A percentile compares a stretch with the other conserved stretches of the same genome.
Evolutionary conservation across 2,329 filamentous ascomycete genomes (phyloP).

Genomic region (Alternaria alternata): DNA sequence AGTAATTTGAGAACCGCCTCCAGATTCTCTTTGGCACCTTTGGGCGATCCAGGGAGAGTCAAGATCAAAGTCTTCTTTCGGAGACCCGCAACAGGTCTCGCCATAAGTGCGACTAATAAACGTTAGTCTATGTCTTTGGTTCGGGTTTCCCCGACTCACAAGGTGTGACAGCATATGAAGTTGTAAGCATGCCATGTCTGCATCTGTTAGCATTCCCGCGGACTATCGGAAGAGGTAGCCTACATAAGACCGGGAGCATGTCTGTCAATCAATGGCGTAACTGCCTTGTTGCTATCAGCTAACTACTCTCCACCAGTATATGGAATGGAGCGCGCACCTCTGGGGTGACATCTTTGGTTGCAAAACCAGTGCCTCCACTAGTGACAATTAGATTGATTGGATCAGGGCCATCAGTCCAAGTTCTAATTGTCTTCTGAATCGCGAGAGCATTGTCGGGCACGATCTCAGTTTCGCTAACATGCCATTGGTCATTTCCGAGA

Average conservation of each 20-base stretch:
- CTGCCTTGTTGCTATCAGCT: conserved; percentile 63
- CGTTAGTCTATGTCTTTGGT: conserved; percentile 23
- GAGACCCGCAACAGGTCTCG: conserved; percentile 88
- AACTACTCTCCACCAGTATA: neutral
- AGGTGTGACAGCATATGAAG: conserved; percentile 85
- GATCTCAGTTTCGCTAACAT: conserved; percentile 72
- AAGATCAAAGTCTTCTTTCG: conserved; percentile 82
- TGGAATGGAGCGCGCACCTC: conserved; percentile 66
- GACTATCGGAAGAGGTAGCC: conserved; percentile 36
- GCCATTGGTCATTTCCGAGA: conserved; percentile 76
- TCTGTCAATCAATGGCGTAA: conserved; percentile 80
- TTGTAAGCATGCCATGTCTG: conserved; percentile 88
- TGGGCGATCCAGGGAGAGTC: conserved; percentile 92
- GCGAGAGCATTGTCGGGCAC: conserved; percentile 77
- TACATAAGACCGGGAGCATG: conserved; percentile 86
- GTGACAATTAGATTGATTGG: conserved; percentile 80
- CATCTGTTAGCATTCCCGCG: conserved; percentile 20
- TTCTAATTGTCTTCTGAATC: conserved; percentile 76
- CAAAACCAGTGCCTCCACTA: conserved; percentile 93
- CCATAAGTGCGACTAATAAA: conserved; percentile 88
- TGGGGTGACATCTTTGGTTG: conserved; percentile 82
- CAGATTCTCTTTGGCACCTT: conserved; percentile 93
- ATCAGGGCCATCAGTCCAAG: conserved; percentile 73
- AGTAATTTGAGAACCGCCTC: conserved; percentile 87
- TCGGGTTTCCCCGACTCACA: conserved; percentile 67